Evolutionary conservation across 768 basidiomycete genomes (phyloP), one percentile per base, ranked within the genome.

Genomic region (Tremella fuciformis): DNA sequence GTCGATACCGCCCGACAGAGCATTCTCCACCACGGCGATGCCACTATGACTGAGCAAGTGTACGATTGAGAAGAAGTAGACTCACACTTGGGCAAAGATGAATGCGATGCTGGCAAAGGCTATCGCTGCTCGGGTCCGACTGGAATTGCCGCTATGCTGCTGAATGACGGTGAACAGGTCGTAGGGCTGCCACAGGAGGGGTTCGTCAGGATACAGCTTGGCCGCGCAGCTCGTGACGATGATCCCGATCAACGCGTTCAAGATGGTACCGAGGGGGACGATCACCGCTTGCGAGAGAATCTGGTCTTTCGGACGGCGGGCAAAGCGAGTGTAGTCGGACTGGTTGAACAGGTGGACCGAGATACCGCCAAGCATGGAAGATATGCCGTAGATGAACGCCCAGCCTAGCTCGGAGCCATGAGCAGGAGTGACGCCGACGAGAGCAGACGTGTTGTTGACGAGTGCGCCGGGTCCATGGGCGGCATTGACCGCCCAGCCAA

Each of bases 381-480:
- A 46, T 15, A 69, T 66, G 16, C 64, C 70, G 21, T 63, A 63
- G 19, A 71, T 49, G 39, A 73, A 64, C 2, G 66, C 70, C 74
- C 74, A 74, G 15, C 47, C 72, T 6, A 74, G 59, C 1, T 55
- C 63, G 3, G 57, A 55, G 1, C 72, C 69, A 13, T 57, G 51
- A 3, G 65, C 63, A 1, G 58, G 46, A 4, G 58, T 57, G 3
- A 65, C 63, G 13, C 66, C 64, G 42, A 61, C 57, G 2, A 65
- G 44, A 19, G 48, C 46, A 18, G 53, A 46, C 6, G 42, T 46
- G 22, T 46, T 46, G 22, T 15, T n/a, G 22, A 46, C 42, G 8
- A 46, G 42, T 4, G 42, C 42, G 22, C 42, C 42, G 6, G 42
- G 42, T 6, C 42, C 42, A 22, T 46, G 42, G 6, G 42, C 42